Evolutionary conservation across 1,284 basidiomycete genomes (phyloP).

Genomic region (Ceratobasidium sp.): DNA sequence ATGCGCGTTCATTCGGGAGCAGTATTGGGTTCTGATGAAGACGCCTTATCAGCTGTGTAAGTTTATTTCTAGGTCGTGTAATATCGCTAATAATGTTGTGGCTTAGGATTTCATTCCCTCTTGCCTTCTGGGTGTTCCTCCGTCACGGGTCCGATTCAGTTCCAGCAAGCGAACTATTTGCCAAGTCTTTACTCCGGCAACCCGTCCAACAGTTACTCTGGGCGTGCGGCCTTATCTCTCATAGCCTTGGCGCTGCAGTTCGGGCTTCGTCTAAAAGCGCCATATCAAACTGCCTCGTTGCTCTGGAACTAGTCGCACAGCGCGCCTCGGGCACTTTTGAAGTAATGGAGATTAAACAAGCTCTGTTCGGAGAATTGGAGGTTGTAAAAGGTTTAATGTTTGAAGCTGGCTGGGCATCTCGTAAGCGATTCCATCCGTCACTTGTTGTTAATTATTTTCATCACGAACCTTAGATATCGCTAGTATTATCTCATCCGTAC

Average conservation of each 20-base stretch:
- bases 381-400: conserved; percentile 15
- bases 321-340: background rate
- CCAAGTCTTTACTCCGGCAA: background rate
- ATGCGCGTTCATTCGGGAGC: background rate
- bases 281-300: background rate
- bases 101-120: conserved; percentile 9
- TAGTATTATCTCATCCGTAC: background rate
- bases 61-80: background rate
- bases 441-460: background rate
- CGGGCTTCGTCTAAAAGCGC: background rate
- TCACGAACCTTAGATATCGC: background rate
- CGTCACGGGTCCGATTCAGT: background rate
- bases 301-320: background rate
- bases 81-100: background rate
- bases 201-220: conserved; percentile 3
- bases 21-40: background rate
- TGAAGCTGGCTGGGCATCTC: background rate
- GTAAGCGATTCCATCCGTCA: background rate
- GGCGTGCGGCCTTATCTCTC: conserved; percentile 30
- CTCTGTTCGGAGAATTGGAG: conserved; percentile 1
- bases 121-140: conserved; percentile 27
- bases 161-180: background rate
- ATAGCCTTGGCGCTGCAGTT: conserved; percentile 17
- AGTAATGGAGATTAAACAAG: conserved; percentile 8
- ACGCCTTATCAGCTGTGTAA: conserved; percentile 1